phyloP scores from a whole-genome alignment of 495 filamentous ascomycete genomes.

The Xylaria bambusicola region DNA sequence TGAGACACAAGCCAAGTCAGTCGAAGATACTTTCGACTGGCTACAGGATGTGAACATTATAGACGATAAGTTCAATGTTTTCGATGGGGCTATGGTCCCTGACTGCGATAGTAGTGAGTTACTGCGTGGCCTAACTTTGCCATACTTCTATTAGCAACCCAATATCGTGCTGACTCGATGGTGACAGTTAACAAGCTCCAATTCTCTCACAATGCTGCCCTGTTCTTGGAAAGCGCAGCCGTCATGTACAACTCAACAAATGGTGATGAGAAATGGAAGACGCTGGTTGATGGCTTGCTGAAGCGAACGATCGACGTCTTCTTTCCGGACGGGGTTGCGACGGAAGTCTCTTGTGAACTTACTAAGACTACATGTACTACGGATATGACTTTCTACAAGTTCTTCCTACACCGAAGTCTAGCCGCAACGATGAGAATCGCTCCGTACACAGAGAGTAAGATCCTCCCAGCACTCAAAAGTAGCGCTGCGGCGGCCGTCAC shows the following conservation, averaged over 20 bases:
- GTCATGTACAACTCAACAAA: conserved; percentile 70
- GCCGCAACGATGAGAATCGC: conserved; percentile 65
- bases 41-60: conserved; percentile 55
- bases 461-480: conserved; percentile 64
- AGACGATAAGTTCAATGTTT: conserved; percentile 56
- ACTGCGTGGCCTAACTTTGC: neutral
- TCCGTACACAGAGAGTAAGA: conserved; percentile 58
- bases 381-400: conserved; percentile 77
- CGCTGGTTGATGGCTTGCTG: conserved; percentile 58
- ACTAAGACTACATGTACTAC: conserved; percentile 60
- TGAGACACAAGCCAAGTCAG: conserved; percentile 68
- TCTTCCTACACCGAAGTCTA: conserved; percentile 74
- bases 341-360: conserved; percentile 66
- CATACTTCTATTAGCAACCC: too few relatives aligned
- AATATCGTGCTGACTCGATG: neutral
- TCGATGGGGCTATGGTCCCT: conserved; percentile 60
- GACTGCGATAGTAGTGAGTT: conserved; percentile 51
- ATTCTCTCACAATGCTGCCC: conserved; percentile 68
- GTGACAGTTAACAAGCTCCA: conserved; percentile 50
- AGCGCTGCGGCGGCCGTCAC: conserved; percentile 67
- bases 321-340: conserved; percentile 48
- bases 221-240: conserved; percentile 65
- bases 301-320: conserved; percentile 59
- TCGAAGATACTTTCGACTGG: conserved; percentile 66
- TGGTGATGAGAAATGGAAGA: conserved; percentile 54